A percentile compares a stretch with the other conserved stretches of the same genome.
Evolutionary conservation across 2,329 filamentous ascomycete genomes (phyloP).

Genomic region (Zarea fungicola): DNA sequence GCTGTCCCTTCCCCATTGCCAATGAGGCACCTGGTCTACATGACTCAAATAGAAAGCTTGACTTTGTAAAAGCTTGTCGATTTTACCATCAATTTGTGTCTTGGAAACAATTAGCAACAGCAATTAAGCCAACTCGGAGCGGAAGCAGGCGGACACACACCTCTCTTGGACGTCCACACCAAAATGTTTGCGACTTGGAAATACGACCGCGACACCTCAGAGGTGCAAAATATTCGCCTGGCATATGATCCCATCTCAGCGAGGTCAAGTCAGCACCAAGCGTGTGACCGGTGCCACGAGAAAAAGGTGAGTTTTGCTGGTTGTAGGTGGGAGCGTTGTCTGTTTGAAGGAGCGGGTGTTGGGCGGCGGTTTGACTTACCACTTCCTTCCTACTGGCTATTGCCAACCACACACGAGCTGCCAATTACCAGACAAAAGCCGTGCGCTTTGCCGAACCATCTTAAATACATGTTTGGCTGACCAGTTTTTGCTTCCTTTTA

Average conservation of each 20-base stretch:
- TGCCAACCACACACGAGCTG: not conserved
- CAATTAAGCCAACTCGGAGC: not conserved
- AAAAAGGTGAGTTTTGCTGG: conserved; percentile 29
- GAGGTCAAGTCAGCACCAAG: conserved; percentile 33
- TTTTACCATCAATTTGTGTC: not conserved
- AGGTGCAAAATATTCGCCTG: conserved; percentile 32
- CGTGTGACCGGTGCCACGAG: conserved; percentile 34
- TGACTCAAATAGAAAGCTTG: not conserved
- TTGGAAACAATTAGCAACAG: not conserved
- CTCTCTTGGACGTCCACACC: not conserved
- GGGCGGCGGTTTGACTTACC: not conserved
- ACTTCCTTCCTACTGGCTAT: not conserved
- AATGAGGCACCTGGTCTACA: not conserved
- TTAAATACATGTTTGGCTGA: not conserved
- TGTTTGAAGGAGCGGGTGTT: not conserved
- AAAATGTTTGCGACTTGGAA: conserved; percentile 35
- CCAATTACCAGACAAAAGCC: conserved; percentile 4
- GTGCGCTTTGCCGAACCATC: not conserved
- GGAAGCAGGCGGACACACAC: not conserved
- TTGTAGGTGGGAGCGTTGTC: conserved; percentile 1
- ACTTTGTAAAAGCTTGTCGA: not conserved
- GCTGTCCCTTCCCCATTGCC: conserved; percentile 5
- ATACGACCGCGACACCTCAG: conserved; percentile 32
- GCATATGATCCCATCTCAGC: conserved; percentile 33
- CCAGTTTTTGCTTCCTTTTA: conserved; percentile 12